Base-by-base conservation (phyloP, 208 protist genomes). In the Tetramitus jugosus region DNA sequence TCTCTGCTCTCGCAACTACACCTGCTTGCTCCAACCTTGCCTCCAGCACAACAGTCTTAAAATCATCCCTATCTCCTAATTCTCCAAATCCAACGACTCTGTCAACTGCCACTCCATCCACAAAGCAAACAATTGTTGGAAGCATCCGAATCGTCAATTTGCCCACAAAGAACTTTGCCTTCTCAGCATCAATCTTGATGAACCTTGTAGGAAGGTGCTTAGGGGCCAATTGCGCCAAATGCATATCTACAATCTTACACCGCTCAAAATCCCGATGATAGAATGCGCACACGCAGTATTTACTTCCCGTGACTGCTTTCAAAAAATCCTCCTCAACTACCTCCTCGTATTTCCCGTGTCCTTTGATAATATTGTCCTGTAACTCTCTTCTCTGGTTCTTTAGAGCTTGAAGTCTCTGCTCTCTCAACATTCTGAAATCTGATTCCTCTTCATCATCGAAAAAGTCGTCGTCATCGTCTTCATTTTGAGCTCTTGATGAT, bases 81-180 rank as follows among this genome's bases (percentile, higher is more conserved):
- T 93, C 92, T 8, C 97, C 93, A 82, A 96, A 97, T n/a, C 95
- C 95, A 37, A 96, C 82, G 53, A 97, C 91, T 56, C 93, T 85
- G 78, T 97, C 95, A 3, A 95, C 87, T 37, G 87, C 91, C 31
- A 97, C 82, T 78, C 96, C 94, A 77, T 97, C 91, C 49, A 92
- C 83, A 82, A 98, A 97, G 17, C 95, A 84, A 60, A 97, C 65
- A 65, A 94, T 87, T 80, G 89, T 91, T 23, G 95, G 95, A 76
- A 98, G 83, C 45, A 94, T 91, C 69, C 86, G 87, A 53, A 98
- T 86, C 43, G 83, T 81, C 35, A 98, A 85, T 46, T 95, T 94
- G 65, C 88, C 83, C 33, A 96, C 91, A 76, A 97, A 90, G 82
- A 98, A 98, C 17, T 90, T 90, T 17, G 94, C 87, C 62, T 91